phyloP scores from a whole-genome alignment of 352 stramenopile species.

The Elongisporangium prolatum region DNA sequence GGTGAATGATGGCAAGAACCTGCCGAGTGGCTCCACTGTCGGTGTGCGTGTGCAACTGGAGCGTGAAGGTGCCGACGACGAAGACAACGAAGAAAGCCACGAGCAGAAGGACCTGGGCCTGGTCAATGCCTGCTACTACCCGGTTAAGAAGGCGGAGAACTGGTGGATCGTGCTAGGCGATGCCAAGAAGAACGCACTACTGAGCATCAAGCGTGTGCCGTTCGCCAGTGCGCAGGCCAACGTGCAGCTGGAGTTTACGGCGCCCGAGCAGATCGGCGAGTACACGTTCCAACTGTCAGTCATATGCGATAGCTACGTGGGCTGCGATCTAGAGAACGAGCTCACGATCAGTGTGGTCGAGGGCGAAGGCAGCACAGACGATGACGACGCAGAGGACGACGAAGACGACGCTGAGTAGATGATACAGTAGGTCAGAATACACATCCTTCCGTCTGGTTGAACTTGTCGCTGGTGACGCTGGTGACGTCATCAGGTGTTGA shows the following conservation, averaged over 20 bases:
- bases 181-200: conserved; percentile 91
- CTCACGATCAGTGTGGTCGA: conserved; percentile 62
- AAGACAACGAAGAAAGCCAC: conserved; percentile 80
- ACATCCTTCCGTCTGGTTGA: neutral
- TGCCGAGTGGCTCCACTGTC: conserved; percentile 89
- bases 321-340: conserved; percentile 98
- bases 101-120: conserved; percentile 49
- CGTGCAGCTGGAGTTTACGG: conserved; percentile 95
- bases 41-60: conserved; percentile 86
- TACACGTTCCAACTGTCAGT: conserved; percentile 97
- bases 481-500: neutral
- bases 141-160: conserved; percentile 93
- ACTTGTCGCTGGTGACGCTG: neutral
- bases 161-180: conserved; percentile 99
- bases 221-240: conserved; percentile 71
- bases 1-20: conserved; percentile 84
- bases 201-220: conserved; percentile 97
- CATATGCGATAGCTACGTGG: conserved; percentile 99
- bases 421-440: neutral
- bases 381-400: conserved; percentile 40
- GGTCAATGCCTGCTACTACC: conserved; percentile 74
- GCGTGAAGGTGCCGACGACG: conserved; percentile 89
- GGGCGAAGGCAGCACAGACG: conserved; percentile 28
- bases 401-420: conserved; percentile 22
- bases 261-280: conserved; percentile 91